A percentile compares a stretch with the other conserved stretches of the same genome.
Conservation (phyloP, 2,329 filamentous ascomycete species). For the Cladophialophora carrionii region DNA sequence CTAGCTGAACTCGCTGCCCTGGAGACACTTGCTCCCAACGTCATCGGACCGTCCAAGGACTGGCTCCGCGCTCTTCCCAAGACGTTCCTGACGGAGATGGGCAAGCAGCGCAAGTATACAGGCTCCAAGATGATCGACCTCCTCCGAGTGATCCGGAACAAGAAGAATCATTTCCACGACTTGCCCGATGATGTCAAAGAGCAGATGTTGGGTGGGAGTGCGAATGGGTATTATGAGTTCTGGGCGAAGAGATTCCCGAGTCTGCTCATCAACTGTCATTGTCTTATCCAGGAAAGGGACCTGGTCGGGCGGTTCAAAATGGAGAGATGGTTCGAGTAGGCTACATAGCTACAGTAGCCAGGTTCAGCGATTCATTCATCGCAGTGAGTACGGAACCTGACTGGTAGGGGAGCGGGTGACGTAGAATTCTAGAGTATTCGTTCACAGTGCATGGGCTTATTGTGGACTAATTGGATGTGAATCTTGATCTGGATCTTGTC, state of each 20-base stretch:
- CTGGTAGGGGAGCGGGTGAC: neutral
- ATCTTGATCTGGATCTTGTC: neutral
- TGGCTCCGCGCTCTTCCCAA: conserved; percentile 77
- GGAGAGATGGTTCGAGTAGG: conserved; percentile 62
- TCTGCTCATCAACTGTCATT: conserved; percentile 77
- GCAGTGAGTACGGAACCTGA: neutral
- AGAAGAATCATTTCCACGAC: conserved; percentile 97
- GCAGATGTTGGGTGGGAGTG: conserved; percentile 55
- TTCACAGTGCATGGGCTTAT: neutral
- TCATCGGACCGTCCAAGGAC: conserved; percentile 57
- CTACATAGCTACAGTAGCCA: neutral
- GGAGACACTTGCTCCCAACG: conserved; percentile 57
- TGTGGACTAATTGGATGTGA: neutral
- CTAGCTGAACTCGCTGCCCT: conserved; percentile 52
- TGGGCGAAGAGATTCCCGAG: conserved; percentile 81
- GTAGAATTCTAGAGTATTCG: neutral
- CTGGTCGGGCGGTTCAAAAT: conserved; percentile 67
- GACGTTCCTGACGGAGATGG: conserved; percentile 84
- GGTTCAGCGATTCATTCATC: neutral
- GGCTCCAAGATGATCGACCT: conserved; percentile 82
- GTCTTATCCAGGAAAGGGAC: conserved; percentile 68
- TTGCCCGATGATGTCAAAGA: conserved; percentile 79
- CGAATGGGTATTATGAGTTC: conserved; percentile 70
- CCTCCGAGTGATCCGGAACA: conserved; percentile 86
- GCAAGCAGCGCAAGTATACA: conserved; percentile 94